Conservation (phyloP, 352 stramenopile species). For the Globisporangium mamillatum region DNA sequence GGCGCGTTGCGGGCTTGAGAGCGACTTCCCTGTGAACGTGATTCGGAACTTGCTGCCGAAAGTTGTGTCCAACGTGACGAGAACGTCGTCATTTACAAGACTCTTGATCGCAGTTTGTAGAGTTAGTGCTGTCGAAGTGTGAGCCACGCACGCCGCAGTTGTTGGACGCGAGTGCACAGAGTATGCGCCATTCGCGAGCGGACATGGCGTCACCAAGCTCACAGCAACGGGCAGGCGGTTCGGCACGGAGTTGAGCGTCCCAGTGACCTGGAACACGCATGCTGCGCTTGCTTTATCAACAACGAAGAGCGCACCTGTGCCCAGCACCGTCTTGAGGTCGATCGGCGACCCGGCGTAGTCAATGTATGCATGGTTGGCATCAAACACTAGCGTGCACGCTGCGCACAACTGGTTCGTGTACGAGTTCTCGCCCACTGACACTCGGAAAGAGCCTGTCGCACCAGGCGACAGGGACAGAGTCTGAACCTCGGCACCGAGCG, state of each 20-base stretch:
- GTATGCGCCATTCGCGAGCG: slow-evolving; percentile 38
- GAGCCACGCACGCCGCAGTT: slow-evolving; percentile 37
- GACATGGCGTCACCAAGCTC: slow-evolving; percentile 26
- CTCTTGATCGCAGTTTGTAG: slow-evolving; percentile 34
- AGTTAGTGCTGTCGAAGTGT: slow-evolving; percentile 23
- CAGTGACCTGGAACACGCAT: slow-evolving; percentile 59
- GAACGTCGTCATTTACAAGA: slow-evolving; percentile 58
- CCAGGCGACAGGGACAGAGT: slow-evolving; percentile 74
- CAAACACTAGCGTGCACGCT: slow-evolving; percentile 42
- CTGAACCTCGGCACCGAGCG: slow-evolving; percentile 91
- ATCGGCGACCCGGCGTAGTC: slow-evolving; percentile 50
- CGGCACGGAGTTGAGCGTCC: slow-evolving; percentile 25
- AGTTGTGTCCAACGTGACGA: slow-evolving; percentile 52
- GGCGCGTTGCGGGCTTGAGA: slow-evolving; percentile 16
- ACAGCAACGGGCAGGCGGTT: slow-evolving; percentile 44
- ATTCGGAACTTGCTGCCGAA: slow-evolving; percentile 73
- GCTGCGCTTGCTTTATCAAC: slow-evolving; percentile 39
- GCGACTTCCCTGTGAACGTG: slow-evolving; percentile 84
- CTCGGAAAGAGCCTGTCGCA: slow-evolving; percentile 71
- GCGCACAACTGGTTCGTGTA: slow-evolving; percentile 38
- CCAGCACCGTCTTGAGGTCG: slow-evolving; percentile 67
- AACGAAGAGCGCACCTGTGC: slow-evolving; percentile 70
- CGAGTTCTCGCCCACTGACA: slow-evolving; percentile 40
- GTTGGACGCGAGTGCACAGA: slow-evolving; percentile 51
- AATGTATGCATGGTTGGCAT: slow-evolving; percentile 42